Conservation (phyloP, 495 filamentous ascomycete genomes). For the Talaromyces ruber region DNA sequence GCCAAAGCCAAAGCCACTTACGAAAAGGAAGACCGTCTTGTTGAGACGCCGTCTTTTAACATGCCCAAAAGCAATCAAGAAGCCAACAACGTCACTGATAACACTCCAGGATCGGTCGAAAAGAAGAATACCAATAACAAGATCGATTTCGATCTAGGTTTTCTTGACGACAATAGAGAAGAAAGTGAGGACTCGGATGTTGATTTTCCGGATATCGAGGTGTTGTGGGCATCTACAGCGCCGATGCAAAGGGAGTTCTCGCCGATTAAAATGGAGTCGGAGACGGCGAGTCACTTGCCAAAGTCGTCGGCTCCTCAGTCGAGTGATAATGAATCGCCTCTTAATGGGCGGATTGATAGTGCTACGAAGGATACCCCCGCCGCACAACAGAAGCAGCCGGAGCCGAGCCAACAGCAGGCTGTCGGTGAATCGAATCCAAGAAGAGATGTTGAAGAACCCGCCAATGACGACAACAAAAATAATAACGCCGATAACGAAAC, state of each 20-base stretch:
- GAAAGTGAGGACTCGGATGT: background rate
- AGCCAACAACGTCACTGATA: background rate
- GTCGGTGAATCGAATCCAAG: background rate
- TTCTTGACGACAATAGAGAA: background rate
- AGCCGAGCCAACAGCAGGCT: background rate
- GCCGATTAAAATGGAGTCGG: background rate
- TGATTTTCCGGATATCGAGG: background rate
- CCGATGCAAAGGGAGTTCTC: background rate
- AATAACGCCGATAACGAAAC: background rate
- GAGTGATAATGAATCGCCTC: background rate
- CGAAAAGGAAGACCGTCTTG: background rate
- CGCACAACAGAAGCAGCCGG: background rate
- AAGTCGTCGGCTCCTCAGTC: background rate
- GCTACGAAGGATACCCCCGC: background rate
- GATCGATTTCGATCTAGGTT: background rate
- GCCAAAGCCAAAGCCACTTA: background rate
- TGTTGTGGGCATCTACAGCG: constrained; percentile 4
- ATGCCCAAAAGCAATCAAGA: background rate
- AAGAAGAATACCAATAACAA: background rate
- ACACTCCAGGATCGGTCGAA: background rate
- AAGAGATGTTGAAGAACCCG: background rate
- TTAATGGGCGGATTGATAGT: background rate
- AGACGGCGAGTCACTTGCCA: background rate
- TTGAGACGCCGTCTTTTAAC: background rate
- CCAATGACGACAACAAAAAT: no score